phyloP scores from a whole-genome alignment of 257 asterid species.

The Penstemon newberryi region DNA sequence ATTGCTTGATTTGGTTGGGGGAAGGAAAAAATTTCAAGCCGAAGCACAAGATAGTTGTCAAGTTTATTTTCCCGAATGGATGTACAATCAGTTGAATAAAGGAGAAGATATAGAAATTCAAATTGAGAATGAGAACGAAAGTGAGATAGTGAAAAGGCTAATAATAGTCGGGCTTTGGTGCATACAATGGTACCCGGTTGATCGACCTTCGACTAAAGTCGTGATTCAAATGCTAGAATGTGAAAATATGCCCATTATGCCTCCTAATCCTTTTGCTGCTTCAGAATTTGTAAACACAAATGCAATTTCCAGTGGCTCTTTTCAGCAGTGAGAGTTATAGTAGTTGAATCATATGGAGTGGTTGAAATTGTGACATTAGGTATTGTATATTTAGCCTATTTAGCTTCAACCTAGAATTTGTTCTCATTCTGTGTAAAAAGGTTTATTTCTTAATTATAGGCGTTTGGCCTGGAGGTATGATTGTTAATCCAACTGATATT shows the following conservation, averaged over 20 bases:
- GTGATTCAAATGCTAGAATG: slow-evolving; percentile 70
- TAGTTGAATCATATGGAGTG: no score
- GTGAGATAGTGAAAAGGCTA: slow-evolving; percentile 47
- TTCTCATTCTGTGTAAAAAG: no score
- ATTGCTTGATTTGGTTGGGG: slow-evolving; percentile 66
- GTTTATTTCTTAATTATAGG: no score
- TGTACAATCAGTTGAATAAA: slow-evolving; percentile 65
- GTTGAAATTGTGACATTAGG: no score
- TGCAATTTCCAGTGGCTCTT: no score
- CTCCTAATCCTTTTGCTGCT: slow-evolving; percentile 65
- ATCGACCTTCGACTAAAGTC: slow-evolving; percentile 62
- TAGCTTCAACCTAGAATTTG: no score
- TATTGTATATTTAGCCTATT: no score
- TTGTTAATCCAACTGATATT: no score
- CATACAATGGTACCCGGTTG: slow-evolving; percentile 52
- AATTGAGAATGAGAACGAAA: slow-evolving; percentile 46
- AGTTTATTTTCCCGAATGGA: slow-evolving; percentile 69
- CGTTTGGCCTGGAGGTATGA: no score
- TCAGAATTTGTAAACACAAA: no score
- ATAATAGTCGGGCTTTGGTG: slow-evolving; percentile 46
- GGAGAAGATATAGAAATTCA: slow-evolving; percentile 52
- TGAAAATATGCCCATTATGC: slow-evolving; percentile 53
- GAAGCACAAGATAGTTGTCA: slow-evolving; percentile 34
- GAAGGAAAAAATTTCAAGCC: slow-evolving; percentile 38
- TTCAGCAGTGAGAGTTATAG: no score